Evolutionary conservation across 495 filamentous ascomycete genomes (phyloP).

Genomic region (Xylaria cubensis): DNA sequence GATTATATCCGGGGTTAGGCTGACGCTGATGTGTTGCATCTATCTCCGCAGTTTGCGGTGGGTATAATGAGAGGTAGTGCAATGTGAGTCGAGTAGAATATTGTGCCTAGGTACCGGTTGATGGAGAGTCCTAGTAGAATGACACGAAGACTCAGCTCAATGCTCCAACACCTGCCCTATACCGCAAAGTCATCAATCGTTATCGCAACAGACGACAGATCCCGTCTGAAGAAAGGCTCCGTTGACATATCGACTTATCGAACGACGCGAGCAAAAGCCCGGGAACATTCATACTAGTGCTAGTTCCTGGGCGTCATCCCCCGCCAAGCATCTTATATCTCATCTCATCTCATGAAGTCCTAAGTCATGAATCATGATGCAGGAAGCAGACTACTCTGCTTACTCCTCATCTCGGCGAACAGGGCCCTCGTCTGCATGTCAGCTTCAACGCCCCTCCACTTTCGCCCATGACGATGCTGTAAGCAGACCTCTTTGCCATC

Average conservation of each 20-base stretch:
- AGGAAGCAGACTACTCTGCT: neutral
- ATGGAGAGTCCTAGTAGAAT: neutral
- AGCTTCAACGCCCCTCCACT: conserved; percentile 47
- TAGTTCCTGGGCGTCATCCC: no score
- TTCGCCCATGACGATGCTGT: conserved; percentile 52
- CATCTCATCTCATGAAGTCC: neutral
- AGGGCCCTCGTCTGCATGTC: conserved; percentile 33
- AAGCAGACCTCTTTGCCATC: conserved; percentile 48
- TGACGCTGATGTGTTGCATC: neutral
- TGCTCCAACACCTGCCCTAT: no score
- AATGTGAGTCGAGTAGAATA: neutral
- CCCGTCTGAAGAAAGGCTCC: neutral
- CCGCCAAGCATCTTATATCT: no score
- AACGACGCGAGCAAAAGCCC: neutral
- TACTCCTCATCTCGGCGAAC: conserved; percentile 27
- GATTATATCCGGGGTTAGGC: neutral
- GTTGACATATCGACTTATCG: neutral
- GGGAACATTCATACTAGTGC: neutral
- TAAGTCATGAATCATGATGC: conserved; percentile 9
- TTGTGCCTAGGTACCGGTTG: neutral
- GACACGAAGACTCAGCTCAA: no score
- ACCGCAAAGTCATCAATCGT: neutral
- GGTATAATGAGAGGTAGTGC: neutral
- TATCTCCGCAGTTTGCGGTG: neutral
- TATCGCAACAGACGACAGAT: neutral